Evolutionary conservation across 768 basidiomycete species (phyloP).

Genomic region (Leccinum incarnatum): DNA sequence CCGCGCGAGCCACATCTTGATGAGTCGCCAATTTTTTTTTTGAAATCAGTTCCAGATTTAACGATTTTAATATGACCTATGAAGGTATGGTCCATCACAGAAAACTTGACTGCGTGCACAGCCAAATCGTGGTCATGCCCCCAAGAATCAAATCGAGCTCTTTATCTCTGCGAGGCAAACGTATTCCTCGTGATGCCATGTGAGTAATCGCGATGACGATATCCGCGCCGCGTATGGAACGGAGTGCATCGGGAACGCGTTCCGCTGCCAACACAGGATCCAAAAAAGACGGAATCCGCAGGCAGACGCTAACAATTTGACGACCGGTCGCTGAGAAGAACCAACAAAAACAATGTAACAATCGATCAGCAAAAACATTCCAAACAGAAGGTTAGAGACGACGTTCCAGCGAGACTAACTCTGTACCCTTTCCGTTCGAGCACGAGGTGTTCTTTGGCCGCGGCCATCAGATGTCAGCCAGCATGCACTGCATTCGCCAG

Average conservation of each 20-base stretch:
- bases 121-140: conserved; percentile 11
- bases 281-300: conserved; percentile 1
- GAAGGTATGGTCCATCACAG: background rate
- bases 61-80: conserved; percentile 3
- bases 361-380: background rate
- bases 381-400: background rate
- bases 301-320: conserved; percentile 11
- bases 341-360: background rate
- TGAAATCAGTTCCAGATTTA: conserved; percentile 8
- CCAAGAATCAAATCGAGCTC: conserved; percentile 10
- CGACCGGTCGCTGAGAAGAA: background rate
- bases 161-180: background rate
- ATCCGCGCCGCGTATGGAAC: background rate
- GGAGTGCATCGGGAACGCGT: conserved; percentile 1
- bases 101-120: conserved; percentile 5
- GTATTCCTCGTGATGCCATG: conserved; percentile 12
- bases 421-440: conserved; percentile 6
- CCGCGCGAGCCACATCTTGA: conserved; percentile 3
- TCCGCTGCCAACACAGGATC: conserved; percentile 12
- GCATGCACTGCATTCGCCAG: conserved; percentile 9
- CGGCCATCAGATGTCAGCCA: conserved; percentile 1
- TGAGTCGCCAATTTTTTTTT: background rate
- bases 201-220: conserved; percentile 11
- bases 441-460: conserved; percentile 5
- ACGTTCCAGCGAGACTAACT: conserved; percentile 13